Percentiles rank a stretch among this genome's conserved stretches.
Conservation (phyloP, 805 yeast genomes). For the Cyberlindnera euphorbiae region DNA sequence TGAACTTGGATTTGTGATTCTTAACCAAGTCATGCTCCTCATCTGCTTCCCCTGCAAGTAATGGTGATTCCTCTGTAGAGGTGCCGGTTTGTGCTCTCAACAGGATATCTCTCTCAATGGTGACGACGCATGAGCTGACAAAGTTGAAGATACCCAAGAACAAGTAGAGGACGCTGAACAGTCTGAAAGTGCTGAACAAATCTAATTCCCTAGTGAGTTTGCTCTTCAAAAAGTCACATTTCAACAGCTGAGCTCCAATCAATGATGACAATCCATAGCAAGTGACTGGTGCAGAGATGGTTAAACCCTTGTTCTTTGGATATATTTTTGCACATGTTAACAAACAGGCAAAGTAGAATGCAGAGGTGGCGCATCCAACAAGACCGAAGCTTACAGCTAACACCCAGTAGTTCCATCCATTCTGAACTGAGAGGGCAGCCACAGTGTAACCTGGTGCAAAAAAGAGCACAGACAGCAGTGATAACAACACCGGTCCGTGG, state of each 20-base stretch:
- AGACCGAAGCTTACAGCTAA: slow-evolving; percentile 49
- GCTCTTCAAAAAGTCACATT: slow-evolving; percentile 28
- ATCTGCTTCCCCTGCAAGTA: slow-evolving; percentile 25
- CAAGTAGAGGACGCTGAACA: slow-evolving; percentile 49
- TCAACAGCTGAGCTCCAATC: slow-evolving; percentile 60
- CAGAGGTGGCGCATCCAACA: slow-evolving; percentile 69
- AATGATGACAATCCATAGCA: slow-evolving; percentile 82
- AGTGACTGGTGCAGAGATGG: slow-evolving; percentile 85
- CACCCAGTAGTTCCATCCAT: slow-evolving; percentile 26
- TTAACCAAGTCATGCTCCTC: slow-evolving; percentile 26
- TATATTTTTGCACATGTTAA: slow-evolving; percentile 83
- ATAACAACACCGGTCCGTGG: slow-evolving; percentile 76
- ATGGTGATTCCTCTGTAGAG: slow-evolving; percentile 31
- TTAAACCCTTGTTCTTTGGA: slow-evolving; percentile 69
- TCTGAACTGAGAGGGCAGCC: slow-evolving; percentile 35
- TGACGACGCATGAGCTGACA: slow-evolving; percentile 58
- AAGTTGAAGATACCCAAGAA: slow-evolving; percentile 56
- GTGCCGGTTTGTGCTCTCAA: slow-evolving; percentile 18
- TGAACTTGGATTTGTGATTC: slow-evolving; percentile 19
- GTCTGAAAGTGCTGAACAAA: slow-evolving; percentile 46
- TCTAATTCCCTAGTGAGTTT: slow-evolving; percentile 32
- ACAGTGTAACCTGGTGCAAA: slow-evolving; percentile 66
- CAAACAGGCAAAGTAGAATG: slow-evolving; percentile 65
- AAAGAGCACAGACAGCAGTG: slow-evolving; percentile 52
- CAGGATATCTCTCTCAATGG: slow-evolving; percentile 35